Conservation (phyloP, 1,284 basidiomycete genomes). For the Ceratobasidium sp. region DNA sequence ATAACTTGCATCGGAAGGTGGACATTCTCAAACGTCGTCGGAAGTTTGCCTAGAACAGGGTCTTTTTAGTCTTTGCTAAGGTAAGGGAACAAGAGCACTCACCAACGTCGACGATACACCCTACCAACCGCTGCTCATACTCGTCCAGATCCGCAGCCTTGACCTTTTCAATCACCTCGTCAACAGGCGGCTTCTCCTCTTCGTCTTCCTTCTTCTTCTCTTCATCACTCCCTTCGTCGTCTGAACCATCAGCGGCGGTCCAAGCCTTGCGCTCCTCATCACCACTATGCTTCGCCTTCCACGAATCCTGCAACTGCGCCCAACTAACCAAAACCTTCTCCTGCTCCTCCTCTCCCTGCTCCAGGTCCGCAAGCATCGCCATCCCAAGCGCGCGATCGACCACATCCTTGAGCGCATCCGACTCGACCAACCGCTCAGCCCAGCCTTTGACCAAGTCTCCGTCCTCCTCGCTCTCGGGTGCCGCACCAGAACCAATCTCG, state of each 20-base stretch:
- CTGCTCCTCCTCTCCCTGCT: constrained; percentile 58
- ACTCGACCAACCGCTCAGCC: not conserved
- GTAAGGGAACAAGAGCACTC: not conserved
- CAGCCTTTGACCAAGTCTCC: constrained; percentile 1
- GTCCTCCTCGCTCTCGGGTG: constrained; percentile 51
- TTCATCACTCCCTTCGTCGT: not conserved
- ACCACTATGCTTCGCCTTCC: not conserved
- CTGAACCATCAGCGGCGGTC: not conserved
- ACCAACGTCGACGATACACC: constrained; percentile 64
- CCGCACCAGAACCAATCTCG: constrained; percentile 66
- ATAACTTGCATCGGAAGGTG: constrained; percentile 99
- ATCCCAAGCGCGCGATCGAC: constrained; percentile 54
- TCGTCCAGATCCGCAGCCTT: constrained; percentile 69
- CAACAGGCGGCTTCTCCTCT: constrained; percentile 6
- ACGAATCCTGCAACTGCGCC: constrained; percentile 63
- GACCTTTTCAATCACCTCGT: constrained; percentile 80
- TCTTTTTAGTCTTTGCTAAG: constrained; percentile 11
- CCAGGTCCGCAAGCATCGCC: constrained; percentile 48
- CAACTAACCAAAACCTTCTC: constrained; percentile 77
- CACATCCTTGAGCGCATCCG: constrained; percentile 45
- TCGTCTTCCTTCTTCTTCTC: constrained; percentile 7
- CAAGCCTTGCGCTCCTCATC: constrained; percentile 23
- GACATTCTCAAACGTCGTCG: constrained; percentile 90
- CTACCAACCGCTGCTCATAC: constrained; percentile 58
- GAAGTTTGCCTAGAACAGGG: constrained; percentile 89